Evolutionary conservation across 2,329 filamentous ascomycete genomes (phyloP), one percentile per base, ranked within the genome.

Genomic region (Beauveria bassiana): DNA sequence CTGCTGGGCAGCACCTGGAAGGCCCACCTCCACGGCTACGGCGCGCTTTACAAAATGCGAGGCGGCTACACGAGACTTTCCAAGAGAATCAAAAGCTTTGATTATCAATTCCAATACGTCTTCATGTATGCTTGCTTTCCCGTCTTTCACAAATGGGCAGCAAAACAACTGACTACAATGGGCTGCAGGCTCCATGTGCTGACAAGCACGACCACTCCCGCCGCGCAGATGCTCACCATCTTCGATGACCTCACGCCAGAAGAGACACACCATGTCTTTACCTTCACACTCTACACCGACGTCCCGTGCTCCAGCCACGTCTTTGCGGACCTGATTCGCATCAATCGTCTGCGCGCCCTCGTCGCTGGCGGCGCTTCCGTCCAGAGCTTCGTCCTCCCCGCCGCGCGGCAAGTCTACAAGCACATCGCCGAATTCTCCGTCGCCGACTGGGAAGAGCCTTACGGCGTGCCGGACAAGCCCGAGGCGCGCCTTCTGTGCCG

Each of bases 11-110:
- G 22, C 24, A 50, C 46, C 22, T 59, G 56, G 56, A 47, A 59
- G 47, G 56, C 56, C 22, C 56, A 59, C 56, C 56, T 59, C 24
- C 56, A 51, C 22, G 56, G 56, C 22, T 59, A 59, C n/a, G 56
- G 56, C 14, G 47, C 56, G 2, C 34, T 59, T 7, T 59, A 50
- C n/a, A 59, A 43, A 16, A 31, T 59, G 56, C 56, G 56, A 20
- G 56, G 56, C 16, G 56, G 56, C 46, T 59, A 59, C n/a, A 59
- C 51, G 16, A 43, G 46, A 51, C 56, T 59, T 12, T 50, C 46
- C 45, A 59, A 51, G 34, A n/a, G 14, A 2, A 3, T 59, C 16
- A 42, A 20, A 20, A 47, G n/a, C 18, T 59, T 50, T 24, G 24
- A 50, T 12, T 47, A 16, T 10, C 56, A 59, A 34, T 50, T 59